phyloP scores from a whole-genome alignment of 2,329 filamentous ascomycete genomes.

The Colletotrichum viniferum region DNA sequence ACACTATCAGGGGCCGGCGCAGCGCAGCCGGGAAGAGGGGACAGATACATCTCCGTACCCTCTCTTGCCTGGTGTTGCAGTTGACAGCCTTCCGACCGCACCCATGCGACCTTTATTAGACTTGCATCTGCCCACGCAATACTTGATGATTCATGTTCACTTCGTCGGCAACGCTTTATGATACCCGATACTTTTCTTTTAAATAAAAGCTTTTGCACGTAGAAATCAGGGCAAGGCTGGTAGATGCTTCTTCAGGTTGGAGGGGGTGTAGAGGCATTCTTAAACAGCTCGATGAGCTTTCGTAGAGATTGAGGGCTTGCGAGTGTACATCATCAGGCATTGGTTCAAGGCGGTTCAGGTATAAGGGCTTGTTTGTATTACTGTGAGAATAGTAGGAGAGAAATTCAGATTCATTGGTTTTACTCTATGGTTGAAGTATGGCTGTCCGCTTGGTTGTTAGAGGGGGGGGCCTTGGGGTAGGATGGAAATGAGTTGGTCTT shows the following conservation, averaged over 20 bases:
- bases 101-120: not conserved
- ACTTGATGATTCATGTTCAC: not conserved
- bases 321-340: not conserved
- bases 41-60: not conserved
- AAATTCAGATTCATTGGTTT: not conserved
- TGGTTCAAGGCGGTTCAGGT: not conserved
- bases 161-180: not conserved
- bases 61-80: not conserved
- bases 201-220: not conserved
- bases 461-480: not conserved
- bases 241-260: not conserved
- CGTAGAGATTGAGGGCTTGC: not conserved
- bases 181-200: not conserved
- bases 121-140: not conserved
- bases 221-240: not conserved
- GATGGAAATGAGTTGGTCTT: not conserved
- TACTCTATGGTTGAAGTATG: not conserved
- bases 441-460: not conserved
- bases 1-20: not conserved
- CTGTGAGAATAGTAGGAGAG: not conserved
- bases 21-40: not conserved
- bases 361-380: not conserved
- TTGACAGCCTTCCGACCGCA: not conserved
- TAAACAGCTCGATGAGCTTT: not conserved
- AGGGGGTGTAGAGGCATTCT: not conserved